Evolutionary conservation across 208 protist genomes (phyloP), one percentile per base, ranked within the genome.

Genomic region (Trypanosoma lewisi): DNA sequence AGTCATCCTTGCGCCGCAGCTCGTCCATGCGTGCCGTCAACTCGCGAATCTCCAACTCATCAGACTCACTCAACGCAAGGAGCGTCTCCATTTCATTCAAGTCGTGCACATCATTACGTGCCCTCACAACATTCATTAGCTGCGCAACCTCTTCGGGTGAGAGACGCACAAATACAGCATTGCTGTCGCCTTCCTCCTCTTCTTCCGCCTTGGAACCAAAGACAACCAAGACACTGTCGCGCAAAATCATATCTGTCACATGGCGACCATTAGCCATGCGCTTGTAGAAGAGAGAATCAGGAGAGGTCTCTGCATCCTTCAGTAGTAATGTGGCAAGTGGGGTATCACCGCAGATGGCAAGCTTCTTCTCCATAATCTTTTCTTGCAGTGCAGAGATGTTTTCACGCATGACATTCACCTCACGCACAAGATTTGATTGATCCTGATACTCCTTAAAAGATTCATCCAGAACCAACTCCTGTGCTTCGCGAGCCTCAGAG

Each of bases 341-440:
- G 16, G 51, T 23, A 30, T 69, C 48, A 56, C 75, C 79, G 25
- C 79, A 60, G 33, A 93, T 86, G 51, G 62, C 50, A 19, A 64
- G 64, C 68, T 85, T 82, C 56, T 72, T 74, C 68, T 87, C 82
- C 25, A 73, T 49, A 58, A 93, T 85, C 70, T 89, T 65, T n/a
- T 65, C 57, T 55, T 84, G 53, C 23, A 93, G 49, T 31, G 55
- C 60, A 17, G 78, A 77, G 27, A 93, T 76, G 62, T 73, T 68
- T 39, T 85, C 75, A 33, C 86, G 86, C 70, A 86, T 77, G 70
- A 77, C 74, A 65, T 93, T 93, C 27, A 93, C 76, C 76, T 89
- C 82, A 55, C 77, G 78, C 50, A 89, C 68, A 49, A 82, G 71
- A 34, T 77, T 63, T 34, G 82, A 73, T 70, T 93, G 86, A 67